phyloP scores from a whole-genome alignment of 129 eudicot genomes.

The sunflower (Helianthus annuus) region HanXRQr2.0-SUNRISE NC_035435.2:45176756-45177255 shows the following conservation, averaged over 20 bases:
- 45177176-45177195: too few species aligned
- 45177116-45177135: too few species aligned
- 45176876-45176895: constrained; percentile 63
- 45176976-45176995: not conserved
- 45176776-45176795: not conserved
- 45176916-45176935: not conserved
- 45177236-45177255: too few species aligned
- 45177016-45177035: constrained; percentile 6
- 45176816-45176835: constrained; percentile 85
- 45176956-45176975: not conserved
- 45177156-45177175: too few species aligned
- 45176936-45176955: not conserved
- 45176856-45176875: constrained; percentile 81
- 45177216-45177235: too few species aligned
- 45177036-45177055: not conserved
- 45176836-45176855: constrained; percentile 88
- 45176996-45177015: constrained; percentile 5
- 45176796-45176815: constrained; percentile 46
- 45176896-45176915: constrained; percentile 4
- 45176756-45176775: not conserved
- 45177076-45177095: too few species aligned
- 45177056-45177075: too few species aligned
- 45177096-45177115: too few species aligned
- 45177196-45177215: too few species aligned
- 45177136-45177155: too few species aligned